Percentiles rank a stretch among this genome's conserved stretches.
phyloP scores from a whole-genome alignment of 768 basidiomycete species.

The Phaeolepiota aurea region DNA sequence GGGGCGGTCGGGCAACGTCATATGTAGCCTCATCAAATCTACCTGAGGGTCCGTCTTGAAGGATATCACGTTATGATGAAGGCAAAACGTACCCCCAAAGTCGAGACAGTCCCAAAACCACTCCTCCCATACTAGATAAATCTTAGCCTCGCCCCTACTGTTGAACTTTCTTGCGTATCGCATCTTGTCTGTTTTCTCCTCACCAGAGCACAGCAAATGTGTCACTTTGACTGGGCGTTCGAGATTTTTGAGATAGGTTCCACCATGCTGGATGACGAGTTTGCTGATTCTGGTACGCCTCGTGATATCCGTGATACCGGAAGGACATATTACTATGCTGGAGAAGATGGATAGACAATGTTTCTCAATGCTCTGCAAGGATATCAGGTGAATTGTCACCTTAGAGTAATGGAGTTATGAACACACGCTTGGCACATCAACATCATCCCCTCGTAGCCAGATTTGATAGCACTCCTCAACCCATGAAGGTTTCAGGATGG shows the following conservation, averaged over 20 bases:
- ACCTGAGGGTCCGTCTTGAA: conserved; percentile 24
- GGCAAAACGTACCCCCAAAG: conserved; percentile 44
- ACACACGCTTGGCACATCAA: conserved; percentile 56
- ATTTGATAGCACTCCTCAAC: conserved; percentile 58
- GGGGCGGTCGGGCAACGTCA: conserved; percentile 49
- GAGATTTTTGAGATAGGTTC: conserved; percentile 65
- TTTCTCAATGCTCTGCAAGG: conserved; percentile 42
- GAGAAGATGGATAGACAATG: conserved; percentile 72
- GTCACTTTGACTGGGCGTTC: conserved; percentile 76
- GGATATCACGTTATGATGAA: conserved; percentile 1
- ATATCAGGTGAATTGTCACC: neutral
- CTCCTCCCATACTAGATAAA: conserved; percentile 85
- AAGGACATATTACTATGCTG: conserved; percentile 60
- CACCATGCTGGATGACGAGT: conserved; percentile 50
- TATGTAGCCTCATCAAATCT: conserved; percentile 60
- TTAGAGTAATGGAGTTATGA: neutral
- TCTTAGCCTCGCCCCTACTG: conserved; percentile 57
- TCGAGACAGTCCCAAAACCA: conserved; percentile 94
- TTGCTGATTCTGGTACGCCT: conserved; percentile 58
- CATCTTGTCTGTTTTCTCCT: conserved; percentile 69
- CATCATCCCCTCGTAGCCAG: conserved; percentile 78
- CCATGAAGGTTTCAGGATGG: conserved; percentile 76
- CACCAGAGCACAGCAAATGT: conserved; percentile 72
- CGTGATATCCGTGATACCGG: conserved; percentile 61
- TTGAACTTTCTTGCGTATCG: conserved; percentile 72